phyloP scores from a whole-genome alignment of 345 rosid species.

The Clausena lansium region DNA sequence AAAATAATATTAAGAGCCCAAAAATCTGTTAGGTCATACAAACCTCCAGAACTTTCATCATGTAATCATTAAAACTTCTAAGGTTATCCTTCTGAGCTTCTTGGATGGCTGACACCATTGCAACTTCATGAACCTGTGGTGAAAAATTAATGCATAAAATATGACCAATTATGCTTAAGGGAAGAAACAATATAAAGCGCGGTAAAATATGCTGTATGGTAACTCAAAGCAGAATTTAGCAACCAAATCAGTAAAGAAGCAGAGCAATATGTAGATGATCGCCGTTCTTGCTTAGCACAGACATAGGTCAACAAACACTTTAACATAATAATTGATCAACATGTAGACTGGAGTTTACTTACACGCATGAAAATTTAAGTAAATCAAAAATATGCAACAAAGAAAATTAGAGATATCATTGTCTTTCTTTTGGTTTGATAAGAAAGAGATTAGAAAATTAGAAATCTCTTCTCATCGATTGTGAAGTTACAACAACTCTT shows the following conservation, averaged over 20 bases:
- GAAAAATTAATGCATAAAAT: slow-evolving; percentile 9
- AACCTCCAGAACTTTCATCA: slow-evolving; percentile 95
- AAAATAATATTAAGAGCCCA: not conserved
- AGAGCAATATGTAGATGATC: not conserved
- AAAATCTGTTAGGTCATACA: slow-evolving; percentile 20
- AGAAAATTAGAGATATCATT: not conserved
- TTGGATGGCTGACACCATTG: slow-evolving; percentile 94
- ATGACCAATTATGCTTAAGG: slow-evolving; percentile 1
- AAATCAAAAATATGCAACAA: not conserved
- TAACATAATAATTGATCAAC: not conserved
- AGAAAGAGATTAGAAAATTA: not conserved
- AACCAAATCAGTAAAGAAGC: slow-evolving; percentile 1
- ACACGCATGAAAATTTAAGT: not conserved
- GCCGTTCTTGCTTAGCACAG: not conserved
- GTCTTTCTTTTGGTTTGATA: no score
- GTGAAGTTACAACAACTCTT: not conserved
- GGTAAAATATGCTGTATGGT: not conserved
- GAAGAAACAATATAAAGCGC: not conserved
- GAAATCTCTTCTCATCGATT: not conserved
- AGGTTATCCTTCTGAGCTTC: slow-evolving; percentile 95
- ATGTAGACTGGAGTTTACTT: not conserved
- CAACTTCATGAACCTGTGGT: slow-evolving; percentile 91
- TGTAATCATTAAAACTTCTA: slow-evolving; percentile 88
- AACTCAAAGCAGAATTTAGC: not conserved
- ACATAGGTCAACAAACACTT: not conserved